phyloP scores from a whole-genome alignment of 495 filamentous ascomycete species.

The Aspergillus hancockii region DNA sequence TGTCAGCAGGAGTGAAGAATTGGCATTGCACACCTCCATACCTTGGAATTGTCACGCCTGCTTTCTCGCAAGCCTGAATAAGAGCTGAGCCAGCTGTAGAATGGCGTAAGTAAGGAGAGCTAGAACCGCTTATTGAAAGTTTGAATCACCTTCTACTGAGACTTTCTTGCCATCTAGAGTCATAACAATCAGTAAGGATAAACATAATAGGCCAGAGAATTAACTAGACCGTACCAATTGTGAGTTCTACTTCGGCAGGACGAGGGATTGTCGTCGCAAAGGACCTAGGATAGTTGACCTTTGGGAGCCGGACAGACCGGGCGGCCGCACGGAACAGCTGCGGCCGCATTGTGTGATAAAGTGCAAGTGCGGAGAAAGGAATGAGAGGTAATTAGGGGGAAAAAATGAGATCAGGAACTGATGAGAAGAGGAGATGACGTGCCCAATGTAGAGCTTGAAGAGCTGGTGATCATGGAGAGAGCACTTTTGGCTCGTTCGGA shows the following conservation, averaged over 20 bases:
- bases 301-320: constrained; percentile 68
- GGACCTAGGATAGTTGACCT: constrained; percentile 62
- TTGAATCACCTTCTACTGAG: constrained; percentile 79
- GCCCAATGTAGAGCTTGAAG: constrained; percentile 17
- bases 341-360: constrained; percentile 75
- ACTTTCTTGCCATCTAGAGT: constrained; percentile 89
- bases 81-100: constrained; percentile 74
- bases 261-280: constrained; percentile 74
- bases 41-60: constrained; percentile 86
- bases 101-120: constrained; percentile 29
- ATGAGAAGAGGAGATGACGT: constrained; percentile 10
- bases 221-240: constrained; percentile 67
- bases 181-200: constrained; percentile 13
- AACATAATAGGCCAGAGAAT: constrained; percentile 19
- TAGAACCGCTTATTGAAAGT: constrained; percentile 14
- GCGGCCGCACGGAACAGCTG: constrained; percentile 82
- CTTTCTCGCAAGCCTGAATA: constrained; percentile 99
- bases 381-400: constrained; percentile 16
- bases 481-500: constrained; percentile 36
- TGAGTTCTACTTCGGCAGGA: constrained; percentile 89
- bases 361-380: constrained; percentile 38
- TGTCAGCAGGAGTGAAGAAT: constrained; percentile 37
- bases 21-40: constrained; percentile 26
- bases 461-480: constrained; percentile 35
- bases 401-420: constrained; percentile 13